Conservation (phyloP, 1,284 basidiomycete species). For the Phellopilus nigrolimitatus region DNA sequence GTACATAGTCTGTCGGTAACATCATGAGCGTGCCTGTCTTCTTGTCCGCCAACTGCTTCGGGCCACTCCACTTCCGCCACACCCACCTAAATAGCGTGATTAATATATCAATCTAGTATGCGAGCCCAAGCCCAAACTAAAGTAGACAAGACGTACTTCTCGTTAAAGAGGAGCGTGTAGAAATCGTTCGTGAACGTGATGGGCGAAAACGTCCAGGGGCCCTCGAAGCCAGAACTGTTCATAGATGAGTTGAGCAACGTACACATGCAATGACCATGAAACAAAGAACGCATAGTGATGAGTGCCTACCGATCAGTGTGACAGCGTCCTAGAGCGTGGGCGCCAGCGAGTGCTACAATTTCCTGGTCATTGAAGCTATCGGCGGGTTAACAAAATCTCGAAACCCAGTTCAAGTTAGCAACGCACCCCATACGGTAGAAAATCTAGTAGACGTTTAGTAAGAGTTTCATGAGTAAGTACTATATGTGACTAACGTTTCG, state of each 20-base stretch:
- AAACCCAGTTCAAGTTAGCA: slow-evolving; percentile 1
- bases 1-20: slow-evolving; percentile 85
- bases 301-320: slow-evolving; percentile 60
- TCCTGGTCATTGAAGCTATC: slow-evolving; percentile 89
- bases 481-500: slow-evolving; percentile 49
- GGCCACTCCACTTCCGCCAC: slow-evolving; percentile 87
- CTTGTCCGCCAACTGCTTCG: slow-evolving; percentile 93
- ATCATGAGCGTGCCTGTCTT: slow-evolving; percentile 90
- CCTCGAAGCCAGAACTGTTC: slow-evolving; percentile 77
- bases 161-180: slow-evolving; percentile 83
- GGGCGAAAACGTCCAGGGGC: slow-evolving; percentile 89
- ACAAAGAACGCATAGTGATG: background rate
- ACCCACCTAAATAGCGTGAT: slow-evolving; percentile 46
- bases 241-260: background rate
- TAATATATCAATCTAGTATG: no score
- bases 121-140: no score
- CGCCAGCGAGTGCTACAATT: slow-evolving; percentile 91
- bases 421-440: slow-evolving; percentile 85
- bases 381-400: slow-evolving; percentile 8
- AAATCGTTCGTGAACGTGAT: slow-evolving; percentile 88
- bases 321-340: slow-evolving; percentile 94
- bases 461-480: background rate
- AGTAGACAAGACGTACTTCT: slow-evolving; percentile 53
- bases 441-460: slow-evolving; percentile 44
- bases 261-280: background rate